These are phyloP conservation scores for Artomyces pyxidatus DNA, from an alignment of 768 basidiomycete genomes.

Conservation along the genomic window DNA sequence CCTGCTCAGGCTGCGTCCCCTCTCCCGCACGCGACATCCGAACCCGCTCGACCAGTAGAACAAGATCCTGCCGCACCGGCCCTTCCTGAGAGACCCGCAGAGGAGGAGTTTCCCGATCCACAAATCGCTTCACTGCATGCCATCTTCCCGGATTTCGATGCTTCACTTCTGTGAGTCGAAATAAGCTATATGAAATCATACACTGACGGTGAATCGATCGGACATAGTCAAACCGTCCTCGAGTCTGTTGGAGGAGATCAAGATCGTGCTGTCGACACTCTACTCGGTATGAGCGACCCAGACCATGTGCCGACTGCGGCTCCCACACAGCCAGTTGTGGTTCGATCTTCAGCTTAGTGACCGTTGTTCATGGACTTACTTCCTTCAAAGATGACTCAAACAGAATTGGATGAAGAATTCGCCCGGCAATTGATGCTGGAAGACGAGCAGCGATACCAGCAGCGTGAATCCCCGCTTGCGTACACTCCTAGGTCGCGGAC, in stretches of 20 bases:
- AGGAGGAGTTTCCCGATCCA: conserved; percentile 14
- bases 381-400: conserved; percentile 36
- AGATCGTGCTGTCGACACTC: conserved; percentile 65
- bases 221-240: conserved; percentile 34
- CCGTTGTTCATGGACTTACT: conserved; percentile 2
- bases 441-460: conserved; percentile 25
- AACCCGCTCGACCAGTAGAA: not conserved
- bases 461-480: conserved; percentile 16
- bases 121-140: conserved; percentile 14
- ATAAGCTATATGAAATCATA: too few relatives aligned
- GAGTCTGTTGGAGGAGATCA: conserved; percentile 65
- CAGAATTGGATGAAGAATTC: conserved; percentile 72
- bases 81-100: not conserved
- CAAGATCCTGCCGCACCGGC: not conserved
- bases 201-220: not conserved
- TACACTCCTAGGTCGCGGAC: conserved; percentile 13
- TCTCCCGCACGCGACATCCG: not conserved
- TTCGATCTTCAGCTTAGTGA: conserved; percentile 10
- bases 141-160: conserved; percentile 17
- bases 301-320: conserved; percentile 44
- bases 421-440: conserved; percentile 67
- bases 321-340: conserved; percentile 19
- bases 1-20: not conserved
- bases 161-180: conserved; percentile 10
- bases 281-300: conserved; percentile 85